A percentile compares a stretch with the other conserved stretches of the same genome.
These are phyloP conservation scores for Podila minutissima DNA, from an alignment of 192 early-diverging fungal species.

Conservation along the genomic window DNA sequence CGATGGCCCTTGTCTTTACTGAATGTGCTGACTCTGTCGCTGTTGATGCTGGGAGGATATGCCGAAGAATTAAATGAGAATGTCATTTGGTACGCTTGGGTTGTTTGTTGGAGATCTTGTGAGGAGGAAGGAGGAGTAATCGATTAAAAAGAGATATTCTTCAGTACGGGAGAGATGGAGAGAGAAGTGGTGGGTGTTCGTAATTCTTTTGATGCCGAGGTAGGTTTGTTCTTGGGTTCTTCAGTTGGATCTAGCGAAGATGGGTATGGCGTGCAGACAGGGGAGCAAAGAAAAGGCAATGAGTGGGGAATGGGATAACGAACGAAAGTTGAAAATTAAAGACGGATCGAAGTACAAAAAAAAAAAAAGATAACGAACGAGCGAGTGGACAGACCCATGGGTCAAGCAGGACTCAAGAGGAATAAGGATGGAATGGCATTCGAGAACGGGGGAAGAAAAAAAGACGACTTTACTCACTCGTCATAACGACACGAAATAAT, in stretches of 20 bases:
- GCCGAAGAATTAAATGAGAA: background rate
- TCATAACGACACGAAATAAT: background rate
- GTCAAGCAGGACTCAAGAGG: background rate
- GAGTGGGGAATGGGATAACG: background rate
- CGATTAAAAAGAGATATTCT: too few species aligned
- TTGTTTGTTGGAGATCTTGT: too few species aligned
- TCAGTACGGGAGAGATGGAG: background rate
- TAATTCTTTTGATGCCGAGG: background rate
- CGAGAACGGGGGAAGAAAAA: background rate
- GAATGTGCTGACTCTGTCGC: background rate
- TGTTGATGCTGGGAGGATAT: conserved; percentile 1
- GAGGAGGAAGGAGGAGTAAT: too few species aligned
- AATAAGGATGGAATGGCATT: conserved; percentile 30
- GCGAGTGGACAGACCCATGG: background rate
- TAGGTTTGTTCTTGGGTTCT: background rate
- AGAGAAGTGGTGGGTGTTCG: background rate
- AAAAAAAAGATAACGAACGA: conserved; percentile 1
- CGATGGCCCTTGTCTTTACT: background rate
- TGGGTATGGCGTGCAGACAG: background rate
- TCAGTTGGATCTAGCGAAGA: background rate
- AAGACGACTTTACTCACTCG: background rate
- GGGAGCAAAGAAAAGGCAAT: background rate
- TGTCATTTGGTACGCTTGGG: background rate
- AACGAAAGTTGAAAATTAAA: background rate
- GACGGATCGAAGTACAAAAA: background rate